A percentile compares a stretch with the other conserved stretches of the same genome.
Conservation (phyloP, 176 grass and related monocot species). For the Carex myosuroides region DNA sequence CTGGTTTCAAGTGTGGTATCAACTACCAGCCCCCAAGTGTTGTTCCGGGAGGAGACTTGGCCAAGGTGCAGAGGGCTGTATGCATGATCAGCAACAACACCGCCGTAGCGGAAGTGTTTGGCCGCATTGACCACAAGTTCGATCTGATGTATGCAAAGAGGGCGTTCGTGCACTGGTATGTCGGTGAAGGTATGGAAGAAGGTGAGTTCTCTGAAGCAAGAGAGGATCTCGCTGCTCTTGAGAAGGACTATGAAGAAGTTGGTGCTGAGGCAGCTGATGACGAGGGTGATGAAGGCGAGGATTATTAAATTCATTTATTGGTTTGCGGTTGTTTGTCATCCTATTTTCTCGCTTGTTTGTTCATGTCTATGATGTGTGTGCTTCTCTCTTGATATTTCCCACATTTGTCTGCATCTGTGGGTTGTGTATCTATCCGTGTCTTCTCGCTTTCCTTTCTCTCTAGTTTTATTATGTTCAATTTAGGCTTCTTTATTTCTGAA, state of each 20-base stretch:
- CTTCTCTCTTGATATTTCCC: slow-evolving; percentile 7
- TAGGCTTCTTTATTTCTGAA: slow-evolving; percentile 16
- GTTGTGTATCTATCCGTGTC: slow-evolving; percentile 2
- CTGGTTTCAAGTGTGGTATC: slow-evolving; percentile 27
- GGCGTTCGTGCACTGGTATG: slow-evolving; percentile 25
- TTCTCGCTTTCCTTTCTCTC: background rate
- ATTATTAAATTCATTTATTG: slow-evolving; percentile 26
- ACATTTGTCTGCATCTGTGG: background rate
- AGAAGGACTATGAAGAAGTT: slow-evolving; percentile 23
- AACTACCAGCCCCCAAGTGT: slow-evolving; percentile 28
- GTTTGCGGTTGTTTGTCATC: slow-evolving; percentile 1
- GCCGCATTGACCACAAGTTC: slow-evolving; percentile 22
- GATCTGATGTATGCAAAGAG: slow-evolving; percentile 26
- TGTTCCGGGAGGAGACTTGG: slow-evolving; percentile 21
- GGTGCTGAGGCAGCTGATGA: slow-evolving; percentile 17
- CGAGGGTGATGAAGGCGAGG: slow-evolving; percentile 18
- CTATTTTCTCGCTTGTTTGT: slow-evolving; percentile 11
- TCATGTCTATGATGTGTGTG: slow-evolving; percentile 14
- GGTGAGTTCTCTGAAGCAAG: slow-evolving; percentile 24
- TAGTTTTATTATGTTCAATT: slow-evolving; percentile 3
- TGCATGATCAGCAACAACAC: slow-evolving; percentile 33
- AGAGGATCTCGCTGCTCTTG: slow-evolving; percentile 21
- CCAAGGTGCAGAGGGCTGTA: slow-evolving; percentile 26
- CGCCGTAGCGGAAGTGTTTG: slow-evolving; percentile 12
- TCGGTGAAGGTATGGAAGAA: slow-evolving; percentile 24